Conservation (phyloP, 192 early-diverging fungal species). For the Backusella australiensis region DNA sequence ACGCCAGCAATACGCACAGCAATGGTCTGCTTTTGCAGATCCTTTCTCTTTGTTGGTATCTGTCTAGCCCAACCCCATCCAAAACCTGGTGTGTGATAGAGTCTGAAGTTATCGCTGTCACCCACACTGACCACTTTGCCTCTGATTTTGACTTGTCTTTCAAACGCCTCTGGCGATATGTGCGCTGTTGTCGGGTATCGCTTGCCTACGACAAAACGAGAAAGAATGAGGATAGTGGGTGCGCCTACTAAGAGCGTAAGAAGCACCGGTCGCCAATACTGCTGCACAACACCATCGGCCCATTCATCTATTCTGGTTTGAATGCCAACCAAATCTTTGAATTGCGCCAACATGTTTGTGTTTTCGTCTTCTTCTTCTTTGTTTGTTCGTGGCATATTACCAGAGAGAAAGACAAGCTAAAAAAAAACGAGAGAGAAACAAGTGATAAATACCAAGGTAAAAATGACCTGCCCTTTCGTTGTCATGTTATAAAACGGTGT, state of each 20-base stretch:
- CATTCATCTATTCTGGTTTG: constrained; percentile 2
- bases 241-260: constrained; percentile 27
- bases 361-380: neutral
- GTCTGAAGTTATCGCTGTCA: constrained; percentile 56
- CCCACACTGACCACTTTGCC: constrained; percentile 51
- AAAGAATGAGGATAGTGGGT: constrained; percentile 15
- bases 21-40: constrained; percentile 57
- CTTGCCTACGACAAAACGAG: constrained; percentile 24
- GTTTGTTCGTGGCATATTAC: neutral
- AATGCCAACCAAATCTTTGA: neutral
- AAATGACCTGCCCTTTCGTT: neutral
- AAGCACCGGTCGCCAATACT: constrained; percentile 18
- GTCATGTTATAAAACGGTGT: neutral
- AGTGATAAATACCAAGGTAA: neutral
- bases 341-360: neutral
- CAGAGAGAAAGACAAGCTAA: neutral
- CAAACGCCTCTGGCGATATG: constrained; percentile 44
- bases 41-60: constrained; percentile 40
- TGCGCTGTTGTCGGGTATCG: constrained; percentile 43
- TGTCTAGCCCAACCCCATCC: constrained; percentile 47
- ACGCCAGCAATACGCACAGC: constrained; percentile 65
- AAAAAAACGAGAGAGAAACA: neutral
- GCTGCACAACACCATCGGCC: constrained; percentile 13
- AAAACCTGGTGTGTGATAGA: constrained; percentile 53
- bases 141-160: constrained; percentile 26